These are phyloP conservation scores for Venturia asperata DNA, from an alignment of 2,329 filamentous ascomycete species.

Conservation along the genomic window DNA sequence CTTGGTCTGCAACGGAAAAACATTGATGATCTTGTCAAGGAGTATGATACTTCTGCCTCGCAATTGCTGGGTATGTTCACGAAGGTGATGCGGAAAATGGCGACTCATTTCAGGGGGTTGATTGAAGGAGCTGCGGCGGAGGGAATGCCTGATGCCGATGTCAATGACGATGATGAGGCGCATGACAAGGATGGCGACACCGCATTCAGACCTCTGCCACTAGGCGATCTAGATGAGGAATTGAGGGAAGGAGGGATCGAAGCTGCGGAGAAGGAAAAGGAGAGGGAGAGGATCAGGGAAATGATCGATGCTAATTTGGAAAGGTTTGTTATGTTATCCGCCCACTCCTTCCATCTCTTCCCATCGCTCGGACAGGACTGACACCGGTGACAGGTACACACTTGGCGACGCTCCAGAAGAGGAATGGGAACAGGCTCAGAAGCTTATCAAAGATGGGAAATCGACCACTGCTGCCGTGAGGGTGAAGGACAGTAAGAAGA, in stretches of 20 bases:
- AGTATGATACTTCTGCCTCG: conserved; percentile 63
- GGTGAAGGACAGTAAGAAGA: conserved; percentile 50
- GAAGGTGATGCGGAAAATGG: conserved; percentile 87
- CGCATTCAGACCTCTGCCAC: conserved; percentile 59
- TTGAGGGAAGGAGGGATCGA: conserved; percentile 77
- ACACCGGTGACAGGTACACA: conserved; percentile 31
- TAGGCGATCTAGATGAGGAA: conserved; percentile 74
- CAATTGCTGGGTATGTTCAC: conserved; percentile 96
- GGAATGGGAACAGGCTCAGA: conserved; percentile 60
- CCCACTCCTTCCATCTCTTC: conserved; percentile 14
- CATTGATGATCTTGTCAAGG: conserved; percentile 70
- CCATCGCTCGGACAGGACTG: neutral
- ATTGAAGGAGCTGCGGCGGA: conserved; percentile 60
- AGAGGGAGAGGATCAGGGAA: conserved; percentile 74
- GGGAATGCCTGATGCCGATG: conserved; percentile 41
- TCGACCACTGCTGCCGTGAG: conserved; percentile 69
- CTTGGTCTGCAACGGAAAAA: conserved; percentile 87
- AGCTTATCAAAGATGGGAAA: conserved; percentile 57
- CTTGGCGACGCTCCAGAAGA: conserved; percentile 40
- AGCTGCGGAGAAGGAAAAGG: conserved; percentile 62
- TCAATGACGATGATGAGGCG: conserved; percentile 40
- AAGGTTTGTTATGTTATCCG: conserved; percentile 60
- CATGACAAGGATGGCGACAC: conserved; percentile 54
- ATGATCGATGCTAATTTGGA: conserved; percentile 90
- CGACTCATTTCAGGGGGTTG: conserved; percentile 66